Conservation (phyloP, 495 filamentous ascomycete species). For the Lophiostoma macrostomum region DNA sequence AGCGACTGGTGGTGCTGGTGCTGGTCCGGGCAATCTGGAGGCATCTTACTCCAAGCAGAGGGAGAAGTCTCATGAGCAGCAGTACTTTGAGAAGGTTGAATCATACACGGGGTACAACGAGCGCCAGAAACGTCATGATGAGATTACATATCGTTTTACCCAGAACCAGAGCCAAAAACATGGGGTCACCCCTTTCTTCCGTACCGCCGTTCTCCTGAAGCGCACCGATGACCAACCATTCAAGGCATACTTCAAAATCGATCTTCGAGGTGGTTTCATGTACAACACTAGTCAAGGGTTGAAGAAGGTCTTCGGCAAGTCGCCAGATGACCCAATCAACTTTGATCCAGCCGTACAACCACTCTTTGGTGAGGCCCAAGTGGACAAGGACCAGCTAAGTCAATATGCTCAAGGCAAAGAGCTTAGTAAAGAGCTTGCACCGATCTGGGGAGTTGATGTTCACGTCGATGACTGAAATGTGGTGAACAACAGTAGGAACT, state of each 20-base stretch:
- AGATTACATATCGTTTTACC: background rate
- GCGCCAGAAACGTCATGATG: background rate
- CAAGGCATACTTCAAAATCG: background rate
- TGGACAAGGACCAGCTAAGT: background rate
- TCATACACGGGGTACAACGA: background rate
- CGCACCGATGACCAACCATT: background rate
- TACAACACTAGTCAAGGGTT: slow-evolving; percentile 2
- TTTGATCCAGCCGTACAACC: background rate
- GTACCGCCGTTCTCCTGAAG: slow-evolving; percentile 1
- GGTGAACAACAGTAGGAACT: too few species aligned
- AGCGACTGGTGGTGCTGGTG: background rate
- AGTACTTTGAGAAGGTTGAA: slow-evolving; percentile 8
- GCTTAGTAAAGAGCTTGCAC: background rate
- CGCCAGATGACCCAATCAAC: slow-evolving; percentile 2
- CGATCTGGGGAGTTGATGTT: slow-evolving; percentile 3
- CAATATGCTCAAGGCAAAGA: background rate
- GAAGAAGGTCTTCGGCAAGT: slow-evolving; percentile 3
- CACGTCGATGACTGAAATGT: background rate
- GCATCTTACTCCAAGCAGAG: background rate
- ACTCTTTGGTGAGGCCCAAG: background rate
- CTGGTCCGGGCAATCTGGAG: background rate
- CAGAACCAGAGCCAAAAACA: slow-evolving; percentile 1
- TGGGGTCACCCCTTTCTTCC: slow-evolving; percentile 3
- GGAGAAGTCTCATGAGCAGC: background rate
- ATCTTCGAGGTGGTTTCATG: background rate